These are phyloP conservation scores for Crassisporium funariophilum DNA, from an alignment of 768 basidiomycete genomes.

Conservation along the genomic window DNA sequence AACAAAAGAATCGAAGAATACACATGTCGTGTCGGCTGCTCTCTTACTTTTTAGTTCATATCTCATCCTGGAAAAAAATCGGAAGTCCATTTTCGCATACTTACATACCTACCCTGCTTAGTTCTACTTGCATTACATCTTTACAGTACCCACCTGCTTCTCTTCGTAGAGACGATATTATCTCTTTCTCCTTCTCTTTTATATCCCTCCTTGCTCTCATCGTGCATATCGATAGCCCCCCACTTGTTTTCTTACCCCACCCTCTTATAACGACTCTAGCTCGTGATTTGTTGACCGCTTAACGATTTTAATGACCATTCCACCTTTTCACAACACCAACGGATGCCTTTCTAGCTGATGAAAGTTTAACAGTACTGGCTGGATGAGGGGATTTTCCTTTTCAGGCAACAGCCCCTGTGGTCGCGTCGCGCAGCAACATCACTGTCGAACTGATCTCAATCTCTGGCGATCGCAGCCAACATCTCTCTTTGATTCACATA, in stretches of 20 bases:
- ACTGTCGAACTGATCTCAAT: conserved; percentile 1
- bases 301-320: conserved; percentile 1
- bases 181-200: not conserved
- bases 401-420: conserved; percentile 13
- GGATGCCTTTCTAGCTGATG: not conserved
- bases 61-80: no score
- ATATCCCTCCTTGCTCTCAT: no score
- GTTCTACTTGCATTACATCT: not conserved
- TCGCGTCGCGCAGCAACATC: conserved; percentile 25
- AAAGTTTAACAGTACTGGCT: not conserved
- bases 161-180: conserved; percentile 1
- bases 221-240: no score
- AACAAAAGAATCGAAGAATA: no score
- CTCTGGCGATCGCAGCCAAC: conserved; percentile 12
- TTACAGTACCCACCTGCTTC: conserved; percentile 5
- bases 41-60: no score
- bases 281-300: no score
- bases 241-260: no score
- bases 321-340: not conserved
- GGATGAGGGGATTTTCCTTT: conserved; percentile 1
- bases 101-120: conserved; percentile 4
- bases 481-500: conserved; percentile 9
- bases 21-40: no score
- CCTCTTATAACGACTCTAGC: no score
- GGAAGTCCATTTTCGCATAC: no score